phyloP scores from a whole-genome alignment of 1,139 yeast genomes.

The Saccharomyces pastorianus region DNA sequence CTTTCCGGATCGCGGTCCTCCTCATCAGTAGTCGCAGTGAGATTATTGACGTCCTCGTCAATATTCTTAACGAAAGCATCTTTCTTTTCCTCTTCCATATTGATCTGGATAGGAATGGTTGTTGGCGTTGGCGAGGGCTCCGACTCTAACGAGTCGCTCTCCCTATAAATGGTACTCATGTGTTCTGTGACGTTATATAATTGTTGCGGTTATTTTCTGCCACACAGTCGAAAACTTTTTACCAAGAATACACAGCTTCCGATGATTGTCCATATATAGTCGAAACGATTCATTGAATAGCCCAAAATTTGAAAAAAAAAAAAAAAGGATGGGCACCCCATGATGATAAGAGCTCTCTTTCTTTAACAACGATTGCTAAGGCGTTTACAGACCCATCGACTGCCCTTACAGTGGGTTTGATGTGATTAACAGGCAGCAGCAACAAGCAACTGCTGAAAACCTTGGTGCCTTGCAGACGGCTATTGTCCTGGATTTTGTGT shows the following conservation, averaged over 20 bases:
- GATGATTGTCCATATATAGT: not conserved
- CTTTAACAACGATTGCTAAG: not conserved
- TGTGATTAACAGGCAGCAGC: not conserved
- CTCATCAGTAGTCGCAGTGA: conserved; percentile 1
- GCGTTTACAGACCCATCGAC: not conserved
- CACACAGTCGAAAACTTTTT: not conserved
- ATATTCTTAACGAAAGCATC: not conserved
- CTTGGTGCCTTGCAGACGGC: not conserved
- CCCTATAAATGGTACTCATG: not conserved
- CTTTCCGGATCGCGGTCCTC: conserved; percentile 2
- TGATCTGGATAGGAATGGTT: not conserved
- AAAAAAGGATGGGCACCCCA: not conserved
- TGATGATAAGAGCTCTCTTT: not conserved
- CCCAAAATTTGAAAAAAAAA: not conserved
- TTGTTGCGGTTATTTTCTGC: not conserved
- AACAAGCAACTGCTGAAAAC: not conserved
- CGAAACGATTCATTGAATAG: not conserved
- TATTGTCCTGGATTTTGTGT: not conserved
- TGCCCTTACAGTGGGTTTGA: not conserved
- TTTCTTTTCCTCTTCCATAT: not conserved
- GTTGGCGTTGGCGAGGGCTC: not conserved
- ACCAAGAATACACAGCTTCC: not conserved
- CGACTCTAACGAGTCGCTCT: not conserved
- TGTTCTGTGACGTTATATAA: not conserved
- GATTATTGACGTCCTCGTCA: not conserved